Evolutionary conservation across 129 eudicot species (phyloP).

Genomic region (Saussurea involucrata): DNA sequence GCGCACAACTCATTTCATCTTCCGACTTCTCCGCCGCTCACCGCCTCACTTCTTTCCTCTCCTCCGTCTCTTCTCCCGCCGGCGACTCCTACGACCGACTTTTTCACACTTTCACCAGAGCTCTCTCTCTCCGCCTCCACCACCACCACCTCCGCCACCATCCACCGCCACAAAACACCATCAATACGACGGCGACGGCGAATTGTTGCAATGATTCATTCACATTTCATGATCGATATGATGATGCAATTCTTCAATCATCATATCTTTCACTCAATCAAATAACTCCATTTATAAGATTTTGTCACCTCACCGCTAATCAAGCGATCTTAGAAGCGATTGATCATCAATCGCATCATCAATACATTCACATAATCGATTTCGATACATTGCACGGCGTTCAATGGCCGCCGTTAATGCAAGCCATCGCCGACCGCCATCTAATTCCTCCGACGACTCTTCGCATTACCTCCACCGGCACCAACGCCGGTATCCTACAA

Average conservation of each 20-base stretch:
- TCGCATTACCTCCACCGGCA: constrained; percentile 67
- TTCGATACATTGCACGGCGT: constrained; percentile 88
- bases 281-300: constrained; percentile 81
- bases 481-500: constrained; percentile 39
- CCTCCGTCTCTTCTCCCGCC: constrained; percentile 40
- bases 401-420: constrained; percentile 97
- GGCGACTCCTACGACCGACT: constrained; percentile 72
- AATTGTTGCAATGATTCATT: background rate
- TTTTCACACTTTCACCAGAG: constrained; percentile 43
- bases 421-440: constrained; percentile 51
- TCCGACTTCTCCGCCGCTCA: constrained; percentile 62
- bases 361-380: constrained; percentile 67
- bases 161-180: background rate
- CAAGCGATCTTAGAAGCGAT: constrained; percentile 86
- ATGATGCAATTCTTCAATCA: constrained; percentile 39
- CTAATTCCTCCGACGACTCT: constrained; percentile 40
- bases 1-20: constrained; percentile 66
- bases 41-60: constrained; percentile 48
- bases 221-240: background rate
- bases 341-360: constrained; percentile 20
- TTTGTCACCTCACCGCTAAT: constrained; percentile 81
- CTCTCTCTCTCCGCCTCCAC: constrained; percentile 50
- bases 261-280: constrained; percentile 71
- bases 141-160: constrained; percentile 8
- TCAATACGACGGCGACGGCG: background rate